Percentiles rank a stretch among this genome's conserved stretches.
phyloP scores from a whole-genome alignment of 495 filamentous ascomycete genomes.

The Aspergillus indologenus region DNA sequence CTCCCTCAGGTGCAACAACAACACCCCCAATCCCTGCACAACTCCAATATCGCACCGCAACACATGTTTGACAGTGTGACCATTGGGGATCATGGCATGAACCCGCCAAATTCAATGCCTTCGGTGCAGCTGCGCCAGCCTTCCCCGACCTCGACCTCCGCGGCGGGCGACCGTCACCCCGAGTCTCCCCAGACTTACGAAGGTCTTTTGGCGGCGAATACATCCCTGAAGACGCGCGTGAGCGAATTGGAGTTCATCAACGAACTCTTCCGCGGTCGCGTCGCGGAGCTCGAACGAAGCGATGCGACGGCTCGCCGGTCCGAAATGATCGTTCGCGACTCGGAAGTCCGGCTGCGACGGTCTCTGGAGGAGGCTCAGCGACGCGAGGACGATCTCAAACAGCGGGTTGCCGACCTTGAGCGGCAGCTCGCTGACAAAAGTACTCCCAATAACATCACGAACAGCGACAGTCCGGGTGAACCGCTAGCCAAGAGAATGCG shows the following conservation, averaged over 20 bases:
- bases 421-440: conserved; percentile 48
- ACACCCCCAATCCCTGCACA: conserved; percentile 41
- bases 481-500: conserved; percentile 47
- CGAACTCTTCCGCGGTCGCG: conserved; percentile 83
- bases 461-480: conserved; percentile 34
- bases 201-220: conserved; percentile 70
- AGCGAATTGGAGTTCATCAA: conserved; percentile 95
- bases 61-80: conserved; percentile 74
- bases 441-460: conserved; percentile 16
- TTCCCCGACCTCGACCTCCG: conserved; percentile 66
- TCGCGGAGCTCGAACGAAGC: conserved; percentile 79
- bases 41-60: conserved; percentile 72
- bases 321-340: conserved; percentile 54
- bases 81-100: conserved; percentile 61
- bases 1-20: conserved; percentile 52
- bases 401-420: conserved; percentile 77
- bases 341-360: conserved; percentile 59
- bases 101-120: conserved; percentile 54
- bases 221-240: conserved; percentile 82
- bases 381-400: conserved; percentile 79
- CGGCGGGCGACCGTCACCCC: conserved; percentile 69
- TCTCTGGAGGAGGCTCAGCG: conserved; percentile 72
- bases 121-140: conserved; percentile 55
- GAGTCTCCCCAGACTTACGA: conserved; percentile 80
- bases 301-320: conserved; percentile 63